Base-by-base conservation (phyloP, 73 alveolate species). In the Breviolum minutum region DNA sequence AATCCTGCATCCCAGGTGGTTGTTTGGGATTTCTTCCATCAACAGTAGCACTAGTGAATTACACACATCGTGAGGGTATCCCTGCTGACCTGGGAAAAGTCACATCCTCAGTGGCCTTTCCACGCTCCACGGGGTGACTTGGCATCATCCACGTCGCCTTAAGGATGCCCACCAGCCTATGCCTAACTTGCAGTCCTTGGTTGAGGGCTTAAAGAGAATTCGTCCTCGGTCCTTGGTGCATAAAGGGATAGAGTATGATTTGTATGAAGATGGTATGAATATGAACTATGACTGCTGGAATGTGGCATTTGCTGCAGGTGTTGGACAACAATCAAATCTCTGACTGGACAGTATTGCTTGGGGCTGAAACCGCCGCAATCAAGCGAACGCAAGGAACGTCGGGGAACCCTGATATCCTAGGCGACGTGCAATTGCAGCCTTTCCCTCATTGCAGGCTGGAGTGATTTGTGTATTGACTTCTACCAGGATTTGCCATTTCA, bases 361-460 rank as follows among this genome's bases (percentile, higher is more conserved):
- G 71, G 24, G 61, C 94, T 85, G 94, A 85, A 8, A 16, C 9
- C 40, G 60, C 27, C 11, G 62, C 32, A n/a, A 7, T 10, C 86
- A 22, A 17, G 26, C 4, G 63, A 16, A 62, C 12, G 29, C 12
- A 48, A n/a, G n/a, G n/a, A n/a, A n/a, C n/a, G n/a, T n/a, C n/a
- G n/a, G 14, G 29, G 71, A 10, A 27, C 16, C 40, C 71, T 30
- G 70, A 19, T 6, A 20, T 40, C 24, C 40, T 3, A 92, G 97
- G 97, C 97, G 97, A 16, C 97, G 97, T 14, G 97, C 97, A 27
- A 92, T 92, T 27, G 79, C 88, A 14, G 89, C 97, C 19, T 92
- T 92, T 61, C 97, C 97, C 16, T 92, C 97, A 0, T 29, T 92
- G 89, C 97, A 92, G 89, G 97, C 95, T 30, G 69, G 60, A 40